Evolutionary conservation across 495 filamentous ascomycete species (phyloP).

Genomic region (Wilcoxina mikolae): DNA sequence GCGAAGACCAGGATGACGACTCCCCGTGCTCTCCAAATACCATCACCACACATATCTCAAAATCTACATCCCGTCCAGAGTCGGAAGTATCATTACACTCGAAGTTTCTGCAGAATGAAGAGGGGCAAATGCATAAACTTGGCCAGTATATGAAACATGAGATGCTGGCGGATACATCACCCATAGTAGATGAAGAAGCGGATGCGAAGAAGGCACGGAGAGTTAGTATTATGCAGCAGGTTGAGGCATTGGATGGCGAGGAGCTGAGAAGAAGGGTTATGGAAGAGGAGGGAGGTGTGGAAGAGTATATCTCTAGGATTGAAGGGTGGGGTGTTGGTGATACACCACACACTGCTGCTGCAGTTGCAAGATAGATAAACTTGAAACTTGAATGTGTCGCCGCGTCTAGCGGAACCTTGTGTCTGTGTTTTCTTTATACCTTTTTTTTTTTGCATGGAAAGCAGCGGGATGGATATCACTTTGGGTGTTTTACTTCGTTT

Average conservation of each 20-base stretch:
- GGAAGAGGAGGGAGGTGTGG: slow-evolving; percentile 42
- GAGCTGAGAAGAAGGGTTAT: slow-evolving; percentile 42
- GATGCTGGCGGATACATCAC: slow-evolving; percentile 15
- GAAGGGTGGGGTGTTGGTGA: slow-evolving; percentile 33
- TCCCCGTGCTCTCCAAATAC: slow-evolving; percentile 32
- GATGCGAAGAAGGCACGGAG: slow-evolving; percentile 10
- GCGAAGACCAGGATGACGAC: not conserved
- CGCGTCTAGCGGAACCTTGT: not conserved
- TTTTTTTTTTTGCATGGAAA: not conserved
- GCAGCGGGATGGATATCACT: not conserved
- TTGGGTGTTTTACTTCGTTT: not conserved
- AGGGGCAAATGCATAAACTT: slow-evolving; percentile 45
- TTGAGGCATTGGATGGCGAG: slow-evolving; percentile 51
- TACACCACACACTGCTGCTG: not conserved
- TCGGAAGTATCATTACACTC: slow-evolving; percentile 69
- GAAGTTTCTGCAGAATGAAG: slow-evolving; percentile 67
- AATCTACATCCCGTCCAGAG: slow-evolving; percentile 40
- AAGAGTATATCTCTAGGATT: slow-evolving; percentile 36
- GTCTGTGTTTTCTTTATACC: not conserved
- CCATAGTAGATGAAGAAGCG: slow-evolving; percentile 39
- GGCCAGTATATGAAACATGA: slow-evolving; percentile 20
- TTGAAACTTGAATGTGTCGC: too few species aligned
- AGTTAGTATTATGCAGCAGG: slow-evolving; percentile 40
- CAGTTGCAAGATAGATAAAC: too few species aligned
- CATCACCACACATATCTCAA: slow-evolving; percentile 29